These are phyloP conservation scores for Ganoderma lingzhi DNA, from an alignment of 1,284 basidiomycete species.

Conservation along the genomic window DNA sequence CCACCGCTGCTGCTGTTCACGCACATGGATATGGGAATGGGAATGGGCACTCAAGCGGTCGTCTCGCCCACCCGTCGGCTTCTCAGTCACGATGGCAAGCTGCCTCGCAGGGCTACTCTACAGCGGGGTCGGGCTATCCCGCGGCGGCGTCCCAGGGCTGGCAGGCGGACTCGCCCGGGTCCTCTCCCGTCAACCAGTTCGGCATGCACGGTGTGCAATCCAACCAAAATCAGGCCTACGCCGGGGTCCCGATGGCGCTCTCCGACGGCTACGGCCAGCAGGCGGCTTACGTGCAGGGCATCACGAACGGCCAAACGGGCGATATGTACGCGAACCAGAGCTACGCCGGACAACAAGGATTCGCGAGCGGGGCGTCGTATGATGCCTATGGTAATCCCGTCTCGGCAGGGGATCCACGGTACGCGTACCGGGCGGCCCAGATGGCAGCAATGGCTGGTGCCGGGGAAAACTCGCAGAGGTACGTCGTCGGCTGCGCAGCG, in stretches of 20 bases:
- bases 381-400: constrained; percentile 26
- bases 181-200: constrained; percentile 6
- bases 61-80: constrained; percentile 12
- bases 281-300: constrained; percentile 18
- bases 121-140: constrained; percentile 14
- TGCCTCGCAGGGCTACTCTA: constrained; percentile 16
- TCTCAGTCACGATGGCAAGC: constrained; percentile 17
- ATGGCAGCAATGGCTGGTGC: constrained; percentile 14
- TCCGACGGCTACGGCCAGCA: constrained; percentile 20
- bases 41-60: constrained; percentile 12
- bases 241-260: constrained; percentile 23
- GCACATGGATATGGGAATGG: constrained; percentile 16
- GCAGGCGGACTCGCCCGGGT: constrained; percentile 6
- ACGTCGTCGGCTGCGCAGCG: constrained; percentile 5
- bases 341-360: constrained; percentile 25
- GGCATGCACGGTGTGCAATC: constrained; percentile 1
- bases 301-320: background rate
- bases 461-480: constrained; percentile 21
- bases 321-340: constrained; percentile 13
- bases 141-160: constrained; percentile 23
- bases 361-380: constrained; percentile 31
- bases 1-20: constrained; percentile 14
- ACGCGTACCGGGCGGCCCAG: constrained; percentile 25
- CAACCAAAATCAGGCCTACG: constrained; percentile 10
- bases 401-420: constrained; percentile 22